These are phyloP conservation scores for Magnolia changhungtana DNA, from an alignment of 164 flowering plant genomes.

Conservation along the genomic window DNA sequence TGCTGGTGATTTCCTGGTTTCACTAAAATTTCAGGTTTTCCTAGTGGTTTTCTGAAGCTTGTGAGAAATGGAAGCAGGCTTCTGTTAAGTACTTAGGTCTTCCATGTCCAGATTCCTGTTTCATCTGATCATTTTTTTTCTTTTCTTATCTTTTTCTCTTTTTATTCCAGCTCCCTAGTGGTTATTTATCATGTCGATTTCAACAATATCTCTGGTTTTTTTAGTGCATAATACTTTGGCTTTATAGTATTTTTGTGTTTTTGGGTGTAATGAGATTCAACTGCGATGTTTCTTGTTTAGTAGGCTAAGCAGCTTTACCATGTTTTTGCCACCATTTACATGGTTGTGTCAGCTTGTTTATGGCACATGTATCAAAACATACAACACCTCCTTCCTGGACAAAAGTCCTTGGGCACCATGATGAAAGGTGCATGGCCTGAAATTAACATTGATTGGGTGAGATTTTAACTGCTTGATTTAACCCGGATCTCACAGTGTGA, in stretches of 20 bases:
- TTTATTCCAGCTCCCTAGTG: slow-evolving; percentile 1
- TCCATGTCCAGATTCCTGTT: neutral
- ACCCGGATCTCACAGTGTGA: too few relatives aligned
- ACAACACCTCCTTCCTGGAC: too few relatives aligned
- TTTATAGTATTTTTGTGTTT: neutral
- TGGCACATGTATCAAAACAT: too few relatives aligned
- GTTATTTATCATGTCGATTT: neutral
- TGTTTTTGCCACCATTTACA: too few relatives aligned
- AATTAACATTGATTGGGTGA: too few relatives aligned
- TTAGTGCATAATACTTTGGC: neutral
- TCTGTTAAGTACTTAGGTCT: slow-evolving; percentile 18
- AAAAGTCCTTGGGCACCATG: too few relatives aligned
- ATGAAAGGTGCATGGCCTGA: too few relatives aligned
- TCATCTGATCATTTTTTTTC: neutral
- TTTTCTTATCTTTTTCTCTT: neutral
- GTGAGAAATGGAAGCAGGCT: slow-evolving; percentile 36
- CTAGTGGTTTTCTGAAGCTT: slow-evolving; percentile 47
- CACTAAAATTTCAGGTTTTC: slow-evolving; percentile 31
- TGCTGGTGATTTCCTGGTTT: neutral
- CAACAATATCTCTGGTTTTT: neutral
- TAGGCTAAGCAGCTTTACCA: too few relatives aligned
- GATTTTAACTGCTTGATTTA: too few relatives aligned
- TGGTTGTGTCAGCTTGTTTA: too few relatives aligned
- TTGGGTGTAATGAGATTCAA: neutral
- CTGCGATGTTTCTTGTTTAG: neutral